Conservation (phyloP, 1,284 basidiomycete genomes). For the Wallemia hederae region DNA sequence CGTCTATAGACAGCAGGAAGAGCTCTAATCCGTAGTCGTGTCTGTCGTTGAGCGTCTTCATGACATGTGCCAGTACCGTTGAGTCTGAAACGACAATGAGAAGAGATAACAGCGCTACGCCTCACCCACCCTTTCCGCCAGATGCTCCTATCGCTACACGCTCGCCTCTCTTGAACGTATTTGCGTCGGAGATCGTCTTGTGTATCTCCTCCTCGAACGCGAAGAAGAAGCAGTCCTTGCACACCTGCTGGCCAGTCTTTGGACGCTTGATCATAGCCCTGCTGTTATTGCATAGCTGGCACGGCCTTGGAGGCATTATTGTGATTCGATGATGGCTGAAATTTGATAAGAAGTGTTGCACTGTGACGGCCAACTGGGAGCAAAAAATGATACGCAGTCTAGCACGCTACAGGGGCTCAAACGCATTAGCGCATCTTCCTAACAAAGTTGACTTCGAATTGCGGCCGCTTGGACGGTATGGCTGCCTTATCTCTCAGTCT, state of each 20-base stretch:
- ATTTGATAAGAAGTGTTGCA: too few relatives aligned
- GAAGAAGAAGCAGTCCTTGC: slow-evolving; percentile 77
- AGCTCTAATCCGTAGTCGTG: slow-evolving; percentile 77
- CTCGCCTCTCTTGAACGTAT: slow-evolving; percentile 71
- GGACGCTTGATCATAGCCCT: slow-evolving; percentile 75
- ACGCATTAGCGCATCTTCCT: not conserved
- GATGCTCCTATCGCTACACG: slow-evolving; percentile 89
- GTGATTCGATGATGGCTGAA: not conserved
- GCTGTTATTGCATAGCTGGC: slow-evolving; percentile 40
- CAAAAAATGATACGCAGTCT: not conserved
- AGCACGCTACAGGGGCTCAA: not conserved
- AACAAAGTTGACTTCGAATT: not conserved
- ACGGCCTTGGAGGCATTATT: slow-evolving; percentile 34
- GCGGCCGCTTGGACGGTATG: not conserved
- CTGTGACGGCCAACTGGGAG: not conserved
- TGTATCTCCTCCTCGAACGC: slow-evolving; percentile 98
- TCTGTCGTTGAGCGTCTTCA: slow-evolving; percentile 79
- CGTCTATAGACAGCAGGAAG: slow-evolving; percentile 85
- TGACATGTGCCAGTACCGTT: slow-evolving; percentile 84
- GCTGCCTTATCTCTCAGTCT: not conserved
- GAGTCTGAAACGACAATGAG: slow-evolving; percentile 37
- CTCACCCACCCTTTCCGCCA: slow-evolving; percentile 69
- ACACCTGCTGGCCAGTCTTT: slow-evolving; percentile 91
- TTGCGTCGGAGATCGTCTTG: slow-evolving; percentile 56
- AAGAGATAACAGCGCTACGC: slow-evolving; percentile 1